Conservation (phyloP, 257 asterid species). For the Nicotiana benthamiana region DNA sequence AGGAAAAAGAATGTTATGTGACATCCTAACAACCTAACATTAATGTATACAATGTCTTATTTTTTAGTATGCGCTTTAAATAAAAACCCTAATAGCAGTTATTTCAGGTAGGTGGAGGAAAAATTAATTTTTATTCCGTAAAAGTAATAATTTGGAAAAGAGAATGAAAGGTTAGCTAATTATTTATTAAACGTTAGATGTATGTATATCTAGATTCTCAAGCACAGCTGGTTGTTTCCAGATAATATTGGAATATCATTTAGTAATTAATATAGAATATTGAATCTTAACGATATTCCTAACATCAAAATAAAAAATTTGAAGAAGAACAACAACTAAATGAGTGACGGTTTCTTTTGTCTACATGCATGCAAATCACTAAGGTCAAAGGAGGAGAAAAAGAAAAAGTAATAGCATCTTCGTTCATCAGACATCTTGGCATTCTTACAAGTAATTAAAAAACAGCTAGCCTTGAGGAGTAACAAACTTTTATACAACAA, state of each 20-base stretch:
- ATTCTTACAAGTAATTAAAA: neutral
- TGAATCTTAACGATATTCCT: neutral
- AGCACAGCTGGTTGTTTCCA: neutral
- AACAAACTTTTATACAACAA: neutral
- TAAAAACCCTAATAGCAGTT: neutral
- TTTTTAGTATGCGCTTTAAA: neutral
- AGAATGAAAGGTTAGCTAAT: neutral
- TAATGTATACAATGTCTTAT: neutral
- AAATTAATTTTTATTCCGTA: neutral
- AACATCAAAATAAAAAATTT: neutral
- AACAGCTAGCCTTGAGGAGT: neutral
- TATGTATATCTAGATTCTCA: neutral
- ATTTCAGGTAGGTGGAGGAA: neutral
- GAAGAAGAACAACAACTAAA: neutral
- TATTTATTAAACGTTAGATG: neutral
- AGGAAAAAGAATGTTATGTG: neutral
- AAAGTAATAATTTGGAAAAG: neutral
- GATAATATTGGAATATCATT: neutral
- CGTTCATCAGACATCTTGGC: neutral
- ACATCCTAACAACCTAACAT: neutral
- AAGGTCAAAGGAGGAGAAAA: too few species aligned
- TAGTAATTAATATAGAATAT: constrained; percentile 1
- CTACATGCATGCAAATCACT: constrained; percentile 10
- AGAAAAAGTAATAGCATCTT: too few species aligned
- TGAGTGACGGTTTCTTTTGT: neutral